These are phyloP conservation scores for Tetrastigma voinierianum DNA, from an alignment of 164 flowering plant species.

Conservation along the genomic window DNA sequence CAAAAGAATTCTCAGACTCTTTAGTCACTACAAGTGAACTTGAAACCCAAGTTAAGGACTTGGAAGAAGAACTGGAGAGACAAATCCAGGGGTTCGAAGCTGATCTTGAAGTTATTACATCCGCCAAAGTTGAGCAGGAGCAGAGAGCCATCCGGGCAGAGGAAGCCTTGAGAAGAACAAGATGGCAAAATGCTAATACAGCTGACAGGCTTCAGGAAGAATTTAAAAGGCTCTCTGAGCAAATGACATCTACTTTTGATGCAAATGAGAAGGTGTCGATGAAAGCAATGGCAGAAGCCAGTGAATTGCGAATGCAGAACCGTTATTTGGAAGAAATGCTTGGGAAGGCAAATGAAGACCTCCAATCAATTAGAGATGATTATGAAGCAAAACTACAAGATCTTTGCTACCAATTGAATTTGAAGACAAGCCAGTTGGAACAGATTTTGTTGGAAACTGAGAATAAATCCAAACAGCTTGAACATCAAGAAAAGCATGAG, in stretches of 20 bases:
- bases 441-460: conserved; percentile 39
- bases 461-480: conserved; percentile 45
- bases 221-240: conserved; percentile 62
- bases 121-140: conserved; percentile 84
- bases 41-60: conserved; percentile 42
- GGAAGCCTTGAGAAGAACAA: conserved; percentile 61
- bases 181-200: conserved; percentile 67
- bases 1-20: conserved; percentile 42
- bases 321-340: conserved; percentile 51
- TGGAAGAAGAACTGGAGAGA: conserved; percentile 68
- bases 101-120: conserved; percentile 56
- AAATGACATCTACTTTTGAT: conserved; percentile 81
- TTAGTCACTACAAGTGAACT: conserved; percentile 51
- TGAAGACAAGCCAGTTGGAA: conserved; percentile 33
- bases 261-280: conserved; percentile 78
- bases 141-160: conserved; percentile 88
- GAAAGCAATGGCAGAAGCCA: conserved; percentile 70
- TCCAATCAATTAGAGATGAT: conserved; percentile 37
- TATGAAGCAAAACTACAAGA: conserved; percentile 51
- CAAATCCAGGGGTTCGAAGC: conserved; percentile 64
- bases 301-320: conserved; percentile 60
- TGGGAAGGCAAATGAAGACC: conserved; percentile 50
- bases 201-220: conserved; percentile 91
- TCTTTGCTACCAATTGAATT: conserved; percentile 35
- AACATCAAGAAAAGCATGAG: conserved; percentile 38